These are phyloP conservation scores for Malus hybrid DNA, from an alignment of 331 rosid genomes.

Conservation along the genomic window DNA sequence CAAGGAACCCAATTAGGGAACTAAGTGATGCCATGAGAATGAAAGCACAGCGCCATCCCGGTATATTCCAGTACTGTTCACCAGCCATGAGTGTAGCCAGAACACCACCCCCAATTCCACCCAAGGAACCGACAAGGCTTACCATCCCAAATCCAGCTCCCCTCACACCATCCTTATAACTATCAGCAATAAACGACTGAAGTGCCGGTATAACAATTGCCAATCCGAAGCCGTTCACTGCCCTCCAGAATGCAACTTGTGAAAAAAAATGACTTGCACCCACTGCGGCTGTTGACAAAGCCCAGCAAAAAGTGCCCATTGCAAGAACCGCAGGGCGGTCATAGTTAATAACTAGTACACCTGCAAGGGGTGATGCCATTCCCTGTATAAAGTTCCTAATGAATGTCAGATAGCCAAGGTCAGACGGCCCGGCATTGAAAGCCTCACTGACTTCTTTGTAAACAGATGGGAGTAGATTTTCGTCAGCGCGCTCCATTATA, in stretches of 20 bases:
- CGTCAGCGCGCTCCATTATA: constrained; percentile 92
- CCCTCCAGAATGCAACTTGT: constrained; percentile 90
- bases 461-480: constrained; percentile 89
- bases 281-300: constrained; percentile 91
- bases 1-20: constrained; percentile 67
- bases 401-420: constrained; percentile 90
- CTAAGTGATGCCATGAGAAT: constrained; percentile 71
- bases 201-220: constrained; percentile 97
- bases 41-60: constrained; percentile 90
- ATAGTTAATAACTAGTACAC: constrained; percentile 60
- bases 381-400: constrained; percentile 81
- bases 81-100: constrained; percentile 96
- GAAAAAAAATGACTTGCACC: constrained; percentile 49
- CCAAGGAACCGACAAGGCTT: constrained; percentile 59
- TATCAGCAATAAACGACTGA: constrained; percentile 93
- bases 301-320: constrained; percentile 84
- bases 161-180: constrained; percentile 65
- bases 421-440: constrained; percentile 84
- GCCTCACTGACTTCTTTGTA: constrained; percentile 96
- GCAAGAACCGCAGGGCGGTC: constrained; percentile 85
- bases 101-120: constrained; percentile 97
- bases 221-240: constrained; percentile 82
- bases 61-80: constrained; percentile 52
- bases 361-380: constrained; percentile 80
- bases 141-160: constrained; percentile 84